phyloP scores from a whole-genome alignment of 441 rosid species.

The Arabidopsis lyrata region DNA sequence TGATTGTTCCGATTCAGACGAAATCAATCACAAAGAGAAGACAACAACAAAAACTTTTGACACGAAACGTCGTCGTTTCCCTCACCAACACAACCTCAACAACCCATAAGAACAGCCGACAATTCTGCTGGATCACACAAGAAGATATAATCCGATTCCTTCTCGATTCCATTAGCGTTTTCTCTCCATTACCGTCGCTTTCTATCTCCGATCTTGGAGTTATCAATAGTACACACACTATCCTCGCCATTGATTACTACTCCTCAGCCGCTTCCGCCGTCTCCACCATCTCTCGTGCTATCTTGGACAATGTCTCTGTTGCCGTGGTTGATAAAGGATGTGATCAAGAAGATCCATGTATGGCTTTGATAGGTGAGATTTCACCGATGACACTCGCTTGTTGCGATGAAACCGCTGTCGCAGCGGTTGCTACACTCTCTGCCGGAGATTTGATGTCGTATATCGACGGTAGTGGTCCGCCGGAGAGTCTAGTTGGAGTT shows the following conservation, averaged over 20 bases:
- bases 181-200: conserved; percentile 73
- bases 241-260: conserved; percentile 62
- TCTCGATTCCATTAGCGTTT: conserved; percentile 73
- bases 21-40: conserved; percentile 55
- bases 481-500: conserved; percentile 69
- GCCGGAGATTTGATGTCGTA: conserved; percentile 88
- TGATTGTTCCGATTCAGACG: conserved; percentile 78
- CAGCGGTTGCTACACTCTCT: conserved; percentile 76
- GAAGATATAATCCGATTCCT: conserved; percentile 91
- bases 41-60: conserved; percentile 49
- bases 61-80: conserved; percentile 47
- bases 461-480: conserved; percentile 92
- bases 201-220: conserved; percentile 71
- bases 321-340: conserved; percentile 74
- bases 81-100: conserved; percentile 32
- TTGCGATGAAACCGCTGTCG: conserved; percentile 80
- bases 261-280: conserved; percentile 75
- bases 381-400: conserved; percentile 80
- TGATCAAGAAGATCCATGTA: conserved; percentile 40
- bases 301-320: conserved; percentile 68
- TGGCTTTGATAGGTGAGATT: conserved; percentile 67
- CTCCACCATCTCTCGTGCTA: conserved; percentile 55
- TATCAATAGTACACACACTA: conserved; percentile 50
- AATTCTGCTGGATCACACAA: conserved; percentile 93
- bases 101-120: conserved; percentile 55